Evolutionary conservation across 2,329 filamentous ascomycete species (phyloP), one percentile per base, ranked within the genome.

Genomic region (Botrytis pseudocinerea): DNA sequence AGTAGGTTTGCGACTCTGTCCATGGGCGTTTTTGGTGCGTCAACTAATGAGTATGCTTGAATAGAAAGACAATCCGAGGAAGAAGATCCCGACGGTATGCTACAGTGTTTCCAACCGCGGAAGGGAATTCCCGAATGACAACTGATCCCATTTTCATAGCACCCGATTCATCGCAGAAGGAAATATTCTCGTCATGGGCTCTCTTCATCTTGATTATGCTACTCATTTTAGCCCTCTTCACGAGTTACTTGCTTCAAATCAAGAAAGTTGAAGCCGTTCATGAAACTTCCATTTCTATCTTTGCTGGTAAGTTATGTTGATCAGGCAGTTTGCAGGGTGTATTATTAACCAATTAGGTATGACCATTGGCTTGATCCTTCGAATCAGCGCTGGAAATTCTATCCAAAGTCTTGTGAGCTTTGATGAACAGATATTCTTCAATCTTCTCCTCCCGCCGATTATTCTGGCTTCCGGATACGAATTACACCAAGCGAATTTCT

Each of bases 371-470:
- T 86, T 99, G 78, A 88, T 97, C 74, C 90, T 99, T 73, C 90
- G 96, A 80, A 85, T 98, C 76, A 93, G 90, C 61, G 91, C 92
- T 70, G 91, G 92, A 77, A 91, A 93, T 75, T 93, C 92, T 76
- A 94, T 99, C 79, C 92, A 95, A 82, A 93, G 93, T 81, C 91
- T 93, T 76, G 94, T 99, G 80, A 97, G 92, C 83, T 99, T 99
- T 86, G 93, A 98, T 85, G 98, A 98, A 82, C 95, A 98, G 81
- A 97, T 98, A 86, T 99, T 99, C 87, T 99, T 99, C 87, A 99
- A 99, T 83, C 89, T 99, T 63, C 89, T 99, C 20, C 92, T 99
- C n/a, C 96, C 96, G 54, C 96, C 96, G 73, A 99, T 99, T 81
- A 99, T 99, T 81, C 88, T 99, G 42, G 95, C 95, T 25, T 98